phyloP scores from a whole-genome alignment of 257 asterid species.

The Gentiana dahurica region DNA sequence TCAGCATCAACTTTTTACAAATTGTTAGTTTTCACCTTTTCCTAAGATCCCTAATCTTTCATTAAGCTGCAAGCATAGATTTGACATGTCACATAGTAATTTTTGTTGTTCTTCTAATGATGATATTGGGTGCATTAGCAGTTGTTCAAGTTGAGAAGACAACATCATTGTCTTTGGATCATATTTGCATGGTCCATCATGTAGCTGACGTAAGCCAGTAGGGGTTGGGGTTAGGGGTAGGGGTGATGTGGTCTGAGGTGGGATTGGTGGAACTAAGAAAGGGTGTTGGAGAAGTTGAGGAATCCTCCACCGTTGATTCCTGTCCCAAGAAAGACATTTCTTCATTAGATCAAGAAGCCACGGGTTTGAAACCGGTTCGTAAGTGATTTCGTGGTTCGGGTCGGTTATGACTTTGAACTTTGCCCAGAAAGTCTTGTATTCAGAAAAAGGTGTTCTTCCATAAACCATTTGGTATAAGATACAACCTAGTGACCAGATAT shows the following conservation, averaged over 20 bases:
- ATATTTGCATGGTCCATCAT: conserved; percentile 33
- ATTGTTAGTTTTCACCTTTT: conserved; percentile 4
- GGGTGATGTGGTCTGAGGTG: conserved; percentile 25
- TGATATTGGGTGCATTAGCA: conserved; percentile 36
- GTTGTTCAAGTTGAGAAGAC: conserved; percentile 48
- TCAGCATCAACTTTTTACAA: neutral
- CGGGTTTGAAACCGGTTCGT: conserved; percentile 73
- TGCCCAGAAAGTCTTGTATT: conserved; percentile 92
- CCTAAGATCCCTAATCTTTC: conserved; percentile 27
- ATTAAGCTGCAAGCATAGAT: conserved; percentile 48
- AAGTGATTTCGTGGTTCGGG: conserved; percentile 61
- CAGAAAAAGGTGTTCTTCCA: conserved; percentile 91
- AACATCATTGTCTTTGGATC: conserved; percentile 34
- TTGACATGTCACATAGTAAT: conserved; percentile 42
- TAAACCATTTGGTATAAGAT: conserved; percentile 98
- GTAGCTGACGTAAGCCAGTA: conserved; percentile 33
- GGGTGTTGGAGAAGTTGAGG: conserved; percentile 94
- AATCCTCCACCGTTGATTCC: conserved; percentile 77
- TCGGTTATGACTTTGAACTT: conserved; percentile 95
- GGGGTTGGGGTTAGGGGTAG: conserved; percentile 20
- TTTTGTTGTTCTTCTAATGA: conserved; percentile 36
- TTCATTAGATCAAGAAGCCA: conserved; percentile 92
- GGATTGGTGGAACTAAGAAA: conserved; percentile 84
- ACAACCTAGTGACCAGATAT: conserved; percentile 98
- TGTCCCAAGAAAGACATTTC: conserved; percentile 95